Base-by-base conservation (phyloP, 2,329 filamentous ascomycete genomes). In the Berkeleyomyces rouxiae region DNA sequence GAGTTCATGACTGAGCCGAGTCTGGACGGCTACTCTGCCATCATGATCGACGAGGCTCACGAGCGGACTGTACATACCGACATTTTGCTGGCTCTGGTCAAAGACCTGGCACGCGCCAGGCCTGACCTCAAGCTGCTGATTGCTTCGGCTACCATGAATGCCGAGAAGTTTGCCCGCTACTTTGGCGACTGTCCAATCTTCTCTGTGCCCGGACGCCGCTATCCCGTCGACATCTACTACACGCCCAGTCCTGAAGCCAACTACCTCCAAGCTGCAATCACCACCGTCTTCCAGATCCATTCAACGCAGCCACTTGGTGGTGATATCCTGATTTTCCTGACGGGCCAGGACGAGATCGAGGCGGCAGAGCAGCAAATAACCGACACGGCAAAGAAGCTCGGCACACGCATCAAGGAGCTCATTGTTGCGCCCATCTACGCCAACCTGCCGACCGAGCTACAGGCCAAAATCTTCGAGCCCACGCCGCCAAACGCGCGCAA, bases 31-130 rank as follows among this genome's bases (percentile, higher is more conserved):
- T 97, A 97, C 68, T 88, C 88, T 4, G 88, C 86, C 10, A 75
- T 99, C 66, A 96, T 99, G 86, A 92, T 99, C 63, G 93, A 99
- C 71, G 93, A 99, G 72, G 93, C 93, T 0, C 93, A 99, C 80
- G 93, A 99, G 72, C 81, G 93, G 67, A 96, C 90, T 0, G 81
- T 97, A 0, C 84, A 90, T 61, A 96, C 92, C 0, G 93, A 99
- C 72, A 91, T 99, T 63, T 74, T 96, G 6, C 81, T 96, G 64
- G 90, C 88, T 9, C 74, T 99, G 42, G 79, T 96, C 63, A 96
- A 96, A 70, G 92, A 97, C 74, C 80, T 97, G 65, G 85, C 88
- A 0, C 80, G 87, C 65, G 87, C 88, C 61, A 78, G 93, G 49
- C 88, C 87, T 2, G 92, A 97, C 66, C 74, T 99, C 61, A 95